Conservation (phyloP, 441 rosid genomes). For the Arabidopsis hybrid region DNA sequence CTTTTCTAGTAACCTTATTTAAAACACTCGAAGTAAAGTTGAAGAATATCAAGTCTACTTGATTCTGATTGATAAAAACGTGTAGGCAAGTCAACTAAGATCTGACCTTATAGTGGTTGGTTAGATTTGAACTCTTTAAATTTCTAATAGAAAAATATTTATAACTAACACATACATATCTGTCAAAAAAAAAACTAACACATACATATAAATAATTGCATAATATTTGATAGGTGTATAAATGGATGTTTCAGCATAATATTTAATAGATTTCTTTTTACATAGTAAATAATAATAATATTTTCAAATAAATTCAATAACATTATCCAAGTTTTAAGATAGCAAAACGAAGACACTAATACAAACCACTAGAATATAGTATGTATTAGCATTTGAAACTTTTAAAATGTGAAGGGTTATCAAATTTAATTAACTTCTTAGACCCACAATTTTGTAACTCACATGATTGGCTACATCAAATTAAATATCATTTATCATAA, state of each 20-base stretch:
- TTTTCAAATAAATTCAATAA: background rate
- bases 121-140: slow-evolving; percentile 35
- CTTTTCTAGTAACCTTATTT: slow-evolving; percentile 6
- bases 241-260: background rate
- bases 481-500: background rate
- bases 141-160: slow-evolving; percentile 4
- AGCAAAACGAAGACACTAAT: background rate
- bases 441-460: background rate
- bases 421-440: background rate
- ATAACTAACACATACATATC: too few relatives aligned
- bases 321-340: background rate
- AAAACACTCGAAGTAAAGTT: slow-evolving; percentile 20
- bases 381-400: background rate
- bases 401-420: background rate
- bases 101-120: slow-evolving; percentile 40
- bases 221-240: background rate
- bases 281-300: too few relatives aligned
- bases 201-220: background rate
- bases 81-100: slow-evolving; percentile 41
- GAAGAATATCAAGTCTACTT: slow-evolving; percentile 40
- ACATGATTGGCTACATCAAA: slow-evolving; percentile 23
- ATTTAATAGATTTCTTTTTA: background rate
- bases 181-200: too few relatives aligned
- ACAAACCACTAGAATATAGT: background rate
- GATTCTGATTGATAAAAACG: slow-evolving; percentile 43